Conservation (phyloP, 352 stramenopile genomes). For the Phytophthora fragariae region DNA sequence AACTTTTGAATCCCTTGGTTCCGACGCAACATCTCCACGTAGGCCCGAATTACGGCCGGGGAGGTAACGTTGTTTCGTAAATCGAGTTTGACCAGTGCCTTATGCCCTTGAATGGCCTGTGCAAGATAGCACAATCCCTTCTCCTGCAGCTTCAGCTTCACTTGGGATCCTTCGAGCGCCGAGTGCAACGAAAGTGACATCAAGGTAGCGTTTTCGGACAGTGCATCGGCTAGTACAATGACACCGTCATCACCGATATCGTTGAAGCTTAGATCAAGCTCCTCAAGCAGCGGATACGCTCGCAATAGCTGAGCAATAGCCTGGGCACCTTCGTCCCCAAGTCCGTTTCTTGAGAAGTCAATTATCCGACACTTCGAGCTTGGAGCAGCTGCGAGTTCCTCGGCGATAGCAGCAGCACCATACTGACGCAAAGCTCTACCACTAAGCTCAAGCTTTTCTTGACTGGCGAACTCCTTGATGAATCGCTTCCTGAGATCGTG, state of each 20-base stretch:
- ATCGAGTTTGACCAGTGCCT: constrained; percentile 50
- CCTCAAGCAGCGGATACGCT: constrained; percentile 41
- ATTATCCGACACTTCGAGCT: constrained; percentile 40
- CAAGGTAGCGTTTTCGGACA: constrained; percentile 57
- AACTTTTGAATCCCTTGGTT: constrained; percentile 65
- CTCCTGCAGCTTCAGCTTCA: constrained; percentile 52
- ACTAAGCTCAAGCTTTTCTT: constrained; percentile 54
- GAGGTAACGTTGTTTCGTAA: constrained; percentile 60
- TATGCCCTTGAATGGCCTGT: constrained; percentile 46
- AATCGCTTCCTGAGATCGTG: constrained; percentile 67
- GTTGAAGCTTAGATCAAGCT: constrained; percentile 79
- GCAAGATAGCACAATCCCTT: constrained; percentile 47
- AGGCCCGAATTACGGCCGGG: constrained; percentile 36
- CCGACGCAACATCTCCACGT: constrained; percentile 48
- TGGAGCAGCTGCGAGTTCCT: constrained; percentile 42
- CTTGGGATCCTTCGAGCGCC: constrained; percentile 42
- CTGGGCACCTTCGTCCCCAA: constrained; percentile 66
- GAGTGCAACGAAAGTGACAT: constrained; percentile 58
- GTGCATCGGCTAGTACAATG: constrained; percentile 46
- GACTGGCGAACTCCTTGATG: constrained; percentile 42
- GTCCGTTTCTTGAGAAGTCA: constrained; percentile 59
- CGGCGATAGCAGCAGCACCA: constrained; percentile 50
- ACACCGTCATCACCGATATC: constrained; percentile 69
- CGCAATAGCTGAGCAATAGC: constrained; percentile 52
- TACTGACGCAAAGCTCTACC: constrained; percentile 56